Evolutionary conservation across 495 filamentous ascomycete species (phyloP).

Genomic region (Penicillium taxi): DNA sequence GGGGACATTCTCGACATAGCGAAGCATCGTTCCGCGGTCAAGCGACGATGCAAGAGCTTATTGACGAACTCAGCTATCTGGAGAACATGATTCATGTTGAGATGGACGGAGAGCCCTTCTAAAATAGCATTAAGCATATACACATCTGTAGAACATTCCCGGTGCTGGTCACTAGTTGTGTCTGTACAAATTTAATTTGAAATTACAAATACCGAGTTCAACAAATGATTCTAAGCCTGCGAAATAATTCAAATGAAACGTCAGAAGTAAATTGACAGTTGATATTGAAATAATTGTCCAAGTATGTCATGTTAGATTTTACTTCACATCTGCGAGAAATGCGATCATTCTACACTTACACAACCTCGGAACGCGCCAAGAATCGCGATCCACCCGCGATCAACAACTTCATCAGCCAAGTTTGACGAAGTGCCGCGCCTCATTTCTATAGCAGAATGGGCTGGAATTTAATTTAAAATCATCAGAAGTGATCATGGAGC

Average conservation of each 20-base stretch:
- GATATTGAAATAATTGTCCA: too few species aligned
- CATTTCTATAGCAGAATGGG: conserved; percentile 15
- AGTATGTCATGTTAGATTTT: too few species aligned
- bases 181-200: conserved; percentile 2
- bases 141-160: not conserved
- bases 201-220: not conserved
- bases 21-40: conserved; percentile 19
- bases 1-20: conserved; percentile 18
- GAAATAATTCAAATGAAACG: too few species aligned
- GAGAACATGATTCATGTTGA: conserved; percentile 43
- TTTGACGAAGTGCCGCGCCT: not conserved
- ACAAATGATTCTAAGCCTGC: too few species aligned
- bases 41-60: conserved; percentile 40
- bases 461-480: too few species aligned
- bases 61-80: conserved; percentile 47
- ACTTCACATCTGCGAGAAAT: too few species aligned
- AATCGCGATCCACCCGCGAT: conserved; percentile 21
- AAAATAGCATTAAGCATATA: too few species aligned
- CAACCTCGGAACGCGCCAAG: conserved; percentile 26
- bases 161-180: conserved; percentile 7
- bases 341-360: conserved; percentile 2
- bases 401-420: conserved; percentile 15
- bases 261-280: too few species aligned
- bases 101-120: conserved; percentile 22
- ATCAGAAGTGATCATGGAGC: conserved; percentile 15